Base-by-base conservation (phyloP, 2,329 filamentous ascomycete genomes). In the Grosmannia huntii region DNA sequence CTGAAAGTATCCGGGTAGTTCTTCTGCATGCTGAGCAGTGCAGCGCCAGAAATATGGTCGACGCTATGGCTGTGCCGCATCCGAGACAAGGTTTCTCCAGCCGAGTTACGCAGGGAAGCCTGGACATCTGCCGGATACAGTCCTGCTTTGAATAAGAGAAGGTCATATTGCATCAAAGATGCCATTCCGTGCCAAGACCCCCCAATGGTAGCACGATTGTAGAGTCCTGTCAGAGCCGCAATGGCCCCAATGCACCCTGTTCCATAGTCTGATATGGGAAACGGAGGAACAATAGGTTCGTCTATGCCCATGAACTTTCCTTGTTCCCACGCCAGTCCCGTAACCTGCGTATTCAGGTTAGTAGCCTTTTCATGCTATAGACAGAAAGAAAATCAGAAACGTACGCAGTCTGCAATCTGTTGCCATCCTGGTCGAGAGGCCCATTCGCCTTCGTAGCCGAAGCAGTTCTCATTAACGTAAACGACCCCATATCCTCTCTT, bases 241-340 rank as follows among this genome's bases (percentile, higher is more conserved):
- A 86, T 83, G 51, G 83, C 82, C 4, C 85, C 86, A 72, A 87
- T 84, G 65, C 83, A 87, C 33, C 85, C 86, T 0, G 85, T 88
- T 46, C 85, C 85, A 64, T 89, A 89, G 70, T 81, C 80, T 25
- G 77, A 81, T 62, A 83, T 82, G 33, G 80, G 81, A 59, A 84
- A 83, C 0, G 83, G 83, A 52, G 84, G 84, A 0, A 87, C 80
- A 1, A 87, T 77, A 19, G 84, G 83, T 65, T 86, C 83, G 36
- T 78, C 66, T 14, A 83, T 66, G 1, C 78, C 79, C 80, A 85
- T 83, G 62, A 81, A 80, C 9, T 70, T 67, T n/a, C 82, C 82
- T 64, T 85, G 82, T n/a, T 75, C 77, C 79, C 79, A 83, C 0
- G 81, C 80, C 3, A 82, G 71, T 5, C 81, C 81, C 10, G 78